These are phyloP conservation scores for Lagenidium giganteum DNA, from an alignment of 352 stramenopile species.

Conservation along the genomic window DNA sequence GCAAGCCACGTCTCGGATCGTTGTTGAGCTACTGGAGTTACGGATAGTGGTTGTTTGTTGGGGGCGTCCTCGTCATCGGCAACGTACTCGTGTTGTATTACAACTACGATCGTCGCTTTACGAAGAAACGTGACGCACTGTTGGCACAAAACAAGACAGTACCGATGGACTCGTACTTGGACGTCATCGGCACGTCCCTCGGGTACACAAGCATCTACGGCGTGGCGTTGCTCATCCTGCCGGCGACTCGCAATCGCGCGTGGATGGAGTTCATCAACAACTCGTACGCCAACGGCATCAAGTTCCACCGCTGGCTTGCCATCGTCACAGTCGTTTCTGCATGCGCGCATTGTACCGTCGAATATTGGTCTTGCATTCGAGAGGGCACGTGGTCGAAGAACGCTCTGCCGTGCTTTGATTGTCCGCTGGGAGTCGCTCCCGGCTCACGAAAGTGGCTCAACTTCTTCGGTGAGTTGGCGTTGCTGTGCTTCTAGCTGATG, in stretches of 20 bases:
- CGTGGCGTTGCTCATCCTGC: conserved; percentile 11
- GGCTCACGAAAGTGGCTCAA: conserved; percentile 17
- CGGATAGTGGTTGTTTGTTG: no score
- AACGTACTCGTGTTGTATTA: conserved; percentile 17
- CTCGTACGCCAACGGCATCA: conserved; percentile 37
- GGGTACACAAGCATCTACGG: conserved; percentile 29
- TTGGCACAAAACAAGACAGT: neutral
- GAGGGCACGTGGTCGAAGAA: conserved; percentile 12
- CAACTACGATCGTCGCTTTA: conserved; percentile 6
- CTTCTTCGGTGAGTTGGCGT: conserved; percentile 15
- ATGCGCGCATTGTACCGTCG: conserved; percentile 15
- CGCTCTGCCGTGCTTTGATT: conserved; percentile 28
- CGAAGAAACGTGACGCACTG: conserved; percentile 2
- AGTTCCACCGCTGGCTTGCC: conserved; percentile 32
- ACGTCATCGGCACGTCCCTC: conserved; percentile 13
- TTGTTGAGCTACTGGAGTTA: conserved; percentile 17
- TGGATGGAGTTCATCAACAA: conserved; percentile 41
- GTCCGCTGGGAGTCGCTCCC: conserved; percentile 5
- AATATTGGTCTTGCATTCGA: conserved; percentile 17
- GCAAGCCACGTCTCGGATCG: conserved; percentile 18
- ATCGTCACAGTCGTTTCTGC: conserved; percentile 19
- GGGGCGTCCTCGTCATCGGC: conserved; percentile 16
- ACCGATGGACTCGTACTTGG: conserved; percentile 13
- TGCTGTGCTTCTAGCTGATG: conserved; percentile 22
- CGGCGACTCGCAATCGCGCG: conserved; percentile 23